Base-by-base conservation (phyloP, 805 yeast species). In the Dipodascopsis tothii region DNA sequence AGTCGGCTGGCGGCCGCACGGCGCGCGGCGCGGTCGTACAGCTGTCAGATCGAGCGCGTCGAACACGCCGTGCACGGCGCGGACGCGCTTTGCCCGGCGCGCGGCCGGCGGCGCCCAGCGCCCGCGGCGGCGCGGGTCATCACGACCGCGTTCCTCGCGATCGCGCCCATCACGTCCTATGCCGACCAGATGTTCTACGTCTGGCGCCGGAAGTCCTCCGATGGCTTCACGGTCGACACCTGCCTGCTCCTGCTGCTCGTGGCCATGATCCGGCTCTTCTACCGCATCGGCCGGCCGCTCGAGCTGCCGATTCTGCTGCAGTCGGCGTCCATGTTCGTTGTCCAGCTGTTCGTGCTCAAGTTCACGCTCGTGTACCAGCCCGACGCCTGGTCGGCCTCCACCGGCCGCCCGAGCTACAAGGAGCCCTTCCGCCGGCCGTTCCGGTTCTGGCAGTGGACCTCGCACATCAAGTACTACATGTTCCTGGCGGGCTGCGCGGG, bases 211-310 rank as follows among this genome's bases (percentile, higher is more conserved):
- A 68, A 78, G 58, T 73, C 87, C 0, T 74, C 90, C 1, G 69
- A 75, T 19, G 96, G 96, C 19, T 86, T 87, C 58, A 82, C 94
- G 3, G 69, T 86, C n/a, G 96, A 88, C 63, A 84, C 88, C 7
- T 88, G 96, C 64, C 88, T 86, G 4, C 84, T 95, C 4, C 86
- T 88, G 95, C 60, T 87, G 49, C 70, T 85, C 51, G 80, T 95
- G 1, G 74, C 86, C 34, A 74, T 78, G 3, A 64, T 86, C 37
- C 70, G 94, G 52, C 79, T 87, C 21, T 76, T 78, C 44, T 87
- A 84, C 66, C 88, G 81, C 66, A 61, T 81, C 49, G 79, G 84
- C 39, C 74, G 80, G 37, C 95, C 95, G 0, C 87, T 80, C 59
- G 96, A 87, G 60, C 62, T 74, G n/a, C 75, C 94, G 2, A 63